Base-by-base conservation (phyloP, 1,284 basidiomycete genomes). In the Cryptococcus sp. region DNA sequence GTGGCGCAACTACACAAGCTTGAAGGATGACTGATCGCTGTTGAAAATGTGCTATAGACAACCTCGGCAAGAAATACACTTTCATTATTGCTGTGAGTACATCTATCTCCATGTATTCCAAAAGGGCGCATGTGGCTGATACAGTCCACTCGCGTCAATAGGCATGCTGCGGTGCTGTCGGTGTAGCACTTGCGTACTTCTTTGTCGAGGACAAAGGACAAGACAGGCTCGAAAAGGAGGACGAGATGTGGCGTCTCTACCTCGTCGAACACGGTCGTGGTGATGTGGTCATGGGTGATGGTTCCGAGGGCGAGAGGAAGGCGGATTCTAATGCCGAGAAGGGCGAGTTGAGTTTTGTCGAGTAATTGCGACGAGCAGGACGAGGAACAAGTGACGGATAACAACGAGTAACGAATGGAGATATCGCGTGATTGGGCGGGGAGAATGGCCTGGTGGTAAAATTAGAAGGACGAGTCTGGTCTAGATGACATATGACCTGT, bases 191-290 rank as follows among this genome's bases (percentile, higher is more conserved):
- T 19, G 73, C 76, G 20, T 76, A 63, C 59, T 76, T 78, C 63
- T 71, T 75, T 50, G 70, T 78, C 29, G 68, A 72, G 37, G 77
- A 79, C 59, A 78, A 76, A 54, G 73, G 73, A 49, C 68, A 65
- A 52, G 68, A 77, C 50, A 70, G 67, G 51, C 62, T 79, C 11
- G 78, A 70, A 41, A 69, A 71, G 55, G 75, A 79, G 55, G 77
- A 78, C 54, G 65, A 74, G 34, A 60, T 49, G 19, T 79, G 76
- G 76, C 58, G 74, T 40, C 63, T 64, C 47, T 78, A 78, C 57
- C 63, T 78, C 10, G 67, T 77, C 22, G 69, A 67, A 6, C 63
- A 78, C 49, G 76, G 76, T 13, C 74, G 66, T 39, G 65, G 68
- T 52, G 62, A 75, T 48, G 54, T 74, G 15, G 58, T 66, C 50